phyloP scores from a whole-genome alignment of 2,329 filamentous ascomycete species.

The Fusarium sororula region DNA sequence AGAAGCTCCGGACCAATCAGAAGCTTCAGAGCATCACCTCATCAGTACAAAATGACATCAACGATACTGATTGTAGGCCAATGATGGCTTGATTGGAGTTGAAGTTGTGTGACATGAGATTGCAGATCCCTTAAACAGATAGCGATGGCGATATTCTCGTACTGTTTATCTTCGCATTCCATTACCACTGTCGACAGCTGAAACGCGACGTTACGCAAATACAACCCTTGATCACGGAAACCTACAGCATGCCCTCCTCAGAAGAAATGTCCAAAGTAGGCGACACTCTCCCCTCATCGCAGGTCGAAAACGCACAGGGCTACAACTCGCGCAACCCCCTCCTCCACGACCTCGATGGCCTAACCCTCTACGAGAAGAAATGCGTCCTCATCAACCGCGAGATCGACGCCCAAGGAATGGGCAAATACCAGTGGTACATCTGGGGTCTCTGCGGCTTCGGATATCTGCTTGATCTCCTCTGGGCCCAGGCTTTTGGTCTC shows the following conservation, averaged over 20 bases:
- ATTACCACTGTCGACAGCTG: neutral
- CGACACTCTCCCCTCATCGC: neutral
- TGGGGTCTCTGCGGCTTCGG: constrained; percentile 64
- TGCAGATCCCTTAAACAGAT: neutral
- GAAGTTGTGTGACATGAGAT: neutral
- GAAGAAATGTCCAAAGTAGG: neutral
- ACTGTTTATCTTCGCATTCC: neutral
- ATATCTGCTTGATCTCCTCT: constrained; percentile 64
- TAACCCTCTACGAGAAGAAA: constrained; percentile 48
- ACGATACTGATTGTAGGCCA: neutral
- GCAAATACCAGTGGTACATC: constrained; percentile 61
- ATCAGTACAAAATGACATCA: constrained; percentile 17
- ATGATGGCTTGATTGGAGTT: neutral
- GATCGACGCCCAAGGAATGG: constrained; percentile 63
- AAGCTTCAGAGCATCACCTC: neutral
- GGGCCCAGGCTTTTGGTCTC: constrained; percentile 67
- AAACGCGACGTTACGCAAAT: neutral
- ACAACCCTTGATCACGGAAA: neutral
- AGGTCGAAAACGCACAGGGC: neutral
- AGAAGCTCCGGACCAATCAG: neutral
- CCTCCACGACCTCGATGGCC: constrained; percentile 31
- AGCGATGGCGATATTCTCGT: neutral
- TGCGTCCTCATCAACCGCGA: constrained; percentile 52
- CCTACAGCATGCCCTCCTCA: neutral
- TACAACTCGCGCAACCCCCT: neutral